Conservation (phyloP, 2,329 filamentous ascomycete species). For the Cladosporium austrohemisphaericum region DNA sequence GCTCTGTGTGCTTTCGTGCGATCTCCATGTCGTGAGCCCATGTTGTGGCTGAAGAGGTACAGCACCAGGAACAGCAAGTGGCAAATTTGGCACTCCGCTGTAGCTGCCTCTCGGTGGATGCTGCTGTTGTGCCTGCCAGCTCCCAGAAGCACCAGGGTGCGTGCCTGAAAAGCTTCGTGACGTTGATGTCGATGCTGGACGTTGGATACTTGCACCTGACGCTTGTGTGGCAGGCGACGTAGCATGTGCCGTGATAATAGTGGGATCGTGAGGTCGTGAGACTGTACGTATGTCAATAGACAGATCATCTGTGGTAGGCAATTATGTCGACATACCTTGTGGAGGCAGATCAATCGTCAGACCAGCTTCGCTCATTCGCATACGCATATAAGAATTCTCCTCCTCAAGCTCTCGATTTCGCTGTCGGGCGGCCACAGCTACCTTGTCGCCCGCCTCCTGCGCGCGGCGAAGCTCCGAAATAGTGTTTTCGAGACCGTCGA, state of each 20-base stretch:
- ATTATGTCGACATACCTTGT: slow-evolving; percentile 15
- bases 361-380: slow-evolving; percentile 46
- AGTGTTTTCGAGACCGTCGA: slow-evolving; percentile 54
- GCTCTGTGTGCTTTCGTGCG: slow-evolving; percentile 25
- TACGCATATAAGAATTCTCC: slow-evolving; percentile 51
- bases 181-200: slow-evolving; percentile 27
- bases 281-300: slow-evolving; percentile 16
- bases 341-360: slow-evolving; percentile 25
- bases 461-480: slow-evolving; percentile 51
- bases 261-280: slow-evolving; percentile 22
- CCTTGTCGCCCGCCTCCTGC: slow-evolving; percentile 45
- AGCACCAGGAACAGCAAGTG: slow-evolving; percentile 19
- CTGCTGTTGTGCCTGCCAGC: slow-evolving; percentile 26
- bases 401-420: slow-evolving; percentile 53
- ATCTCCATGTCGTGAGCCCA: slow-evolving; percentile 27
- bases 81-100: not conserved
- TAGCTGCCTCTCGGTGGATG: slow-evolving; percentile 15
- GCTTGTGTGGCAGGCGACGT: slow-evolving; percentile 24
- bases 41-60: slow-evolving; percentile 19
- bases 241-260: slow-evolving; percentile 22
- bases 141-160: slow-evolving; percentile 23
- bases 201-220: slow-evolving; percentile 24
- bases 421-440: slow-evolving; percentile 48
- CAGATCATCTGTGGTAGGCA: not conserved
- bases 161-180: slow-evolving; percentile 27